Base-by-base conservation (phyloP, 495 filamentous ascomycete species). In the Aspergillus panamensis region DNA sequence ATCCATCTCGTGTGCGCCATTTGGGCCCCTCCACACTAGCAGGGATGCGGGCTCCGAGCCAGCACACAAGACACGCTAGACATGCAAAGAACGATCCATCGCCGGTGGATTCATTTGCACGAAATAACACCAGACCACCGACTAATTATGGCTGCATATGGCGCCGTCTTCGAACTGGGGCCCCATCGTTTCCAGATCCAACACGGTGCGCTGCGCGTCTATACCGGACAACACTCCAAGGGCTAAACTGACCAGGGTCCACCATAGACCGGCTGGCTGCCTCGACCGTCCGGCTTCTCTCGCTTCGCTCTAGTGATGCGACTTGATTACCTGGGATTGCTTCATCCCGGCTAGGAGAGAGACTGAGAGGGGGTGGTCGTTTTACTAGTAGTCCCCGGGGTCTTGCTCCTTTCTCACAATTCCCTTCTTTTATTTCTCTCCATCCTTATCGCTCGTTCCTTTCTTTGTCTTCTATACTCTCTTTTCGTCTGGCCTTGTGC, bases 381-480 rank as follows among this genome's bases (percentile, higher is more conserved):
- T 25, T 48, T 20, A 8, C 13, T 3, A 1, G 8, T 8, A 17
- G 17, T 48, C 14, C 19, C 8, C 21, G 3, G 20, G 8, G 6
- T 9, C 21, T 29, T 4, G n/a, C 45, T 25, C 19, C 29, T 48
- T 14, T 20, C 25, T 14, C 10, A 7, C 7, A n/a, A n/a, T 33
- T 35, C 37, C 14, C 16, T 21, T 37, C 32, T 33, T 37, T 33
- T 16, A 8, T 20, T 35, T 37, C 20, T 35, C 33, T 37, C 7
- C n/a, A 19, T 37, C 30, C 20, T 13, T 29, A 7, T 19, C 31
- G 17, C 50, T 43, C 42, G 17, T 48, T 43, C 16, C 19, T 57
- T 53, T 32, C 31, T 31, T 51, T 50, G 35, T 32, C 44, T 31
- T 53, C 49, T 16, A 40, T 53, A 25, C 25, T 25, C 25, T 25